Evolutionary conservation across 306 rosid species (phyloP), one percentile per base, ranked within the genome.

Genomic region (Sophora flavescens): DNA sequence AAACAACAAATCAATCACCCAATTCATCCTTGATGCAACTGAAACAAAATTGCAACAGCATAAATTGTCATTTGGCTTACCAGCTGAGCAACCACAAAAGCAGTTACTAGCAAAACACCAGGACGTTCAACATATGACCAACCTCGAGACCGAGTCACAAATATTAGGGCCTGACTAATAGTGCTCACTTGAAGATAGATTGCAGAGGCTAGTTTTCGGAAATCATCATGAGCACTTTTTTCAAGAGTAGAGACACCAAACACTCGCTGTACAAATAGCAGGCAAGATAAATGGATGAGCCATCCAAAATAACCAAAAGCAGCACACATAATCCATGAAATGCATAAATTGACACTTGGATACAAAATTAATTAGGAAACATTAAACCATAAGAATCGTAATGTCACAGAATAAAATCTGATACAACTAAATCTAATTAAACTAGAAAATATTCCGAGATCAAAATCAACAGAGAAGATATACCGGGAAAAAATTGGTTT

Each of bases 61-160:
- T 6, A 67, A 56, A 26, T 8, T 68, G 35, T 71, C 18, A 64
- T 69, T 62, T 62, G 17, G 50, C 91, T 92, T 63, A 95, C 98
- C 88, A 95, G 89, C 88, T 95, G 98, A 63, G 98, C 98, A 68
- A 92, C 67, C n/a, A 90, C 30, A 71, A 95, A 95, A 73, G 98
- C 98, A 71, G 56, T 70, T 42, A 92, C 80, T 48, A 95, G 86
- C 84, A 92, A 64, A 61, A 90, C 11, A 17, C 97, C 98, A 42
- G 98, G 98, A 22, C 97, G 97, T 84, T 95, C 98, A 35, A 90
- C 88, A 47, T 82, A 95, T 4, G 98, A 95, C 98, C 98, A 95
- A 73, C 97, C 87, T 81, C 98, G 90, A 47, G 98, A 95, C 26
- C 98, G 87, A 5, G 98, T 95, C 39, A 95, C 98, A 70, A 95